These are phyloP conservation scores for Boletus patriciae DNA, from an alignment of 768 basidiomycete genomes.

Conservation along the genomic window DNA sequence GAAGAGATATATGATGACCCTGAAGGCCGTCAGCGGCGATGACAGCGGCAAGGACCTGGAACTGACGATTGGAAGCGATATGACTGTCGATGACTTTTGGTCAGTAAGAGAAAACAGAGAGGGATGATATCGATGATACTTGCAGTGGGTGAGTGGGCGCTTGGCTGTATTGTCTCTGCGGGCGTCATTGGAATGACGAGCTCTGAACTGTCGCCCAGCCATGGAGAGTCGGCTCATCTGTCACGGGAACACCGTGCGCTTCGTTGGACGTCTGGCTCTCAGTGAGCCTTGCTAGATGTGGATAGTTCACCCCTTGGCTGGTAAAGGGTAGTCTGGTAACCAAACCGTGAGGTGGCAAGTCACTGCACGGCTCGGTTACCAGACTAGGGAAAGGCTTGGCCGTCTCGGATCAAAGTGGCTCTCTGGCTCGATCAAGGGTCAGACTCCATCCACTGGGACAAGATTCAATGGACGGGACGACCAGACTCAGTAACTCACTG, in stretches of 20 bases:
- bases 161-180: constrained; percentile 2
- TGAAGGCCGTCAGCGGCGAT: constrained; percentile 23
- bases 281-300: no score
- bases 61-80: constrained; percentile 35
- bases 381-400: neutral
- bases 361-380: no score
- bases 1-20: constrained; percentile 45
- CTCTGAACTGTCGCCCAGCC: constrained; percentile 11
- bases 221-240: constrained; percentile 12
- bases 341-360: no score
- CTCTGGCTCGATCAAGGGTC: neutral
- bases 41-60: constrained; percentile 23
- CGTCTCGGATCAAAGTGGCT: constrained; percentile 12
- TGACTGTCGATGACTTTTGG: constrained; percentile 19
- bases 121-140: constrained; percentile 14
- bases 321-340: no score
- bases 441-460: neutral
- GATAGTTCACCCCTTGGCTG: no score
- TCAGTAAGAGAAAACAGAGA: constrained; percentile 1
- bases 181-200: neutral
- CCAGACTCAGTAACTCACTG: neutral
- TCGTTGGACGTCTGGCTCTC: neutral
- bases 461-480: neutral
- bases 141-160: constrained; percentile 28
- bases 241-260: neutral